Evolutionary conservation across 768 basidiomycete genomes (phyloP).

Genomic region (Pleurotus sapidus): DNA sequence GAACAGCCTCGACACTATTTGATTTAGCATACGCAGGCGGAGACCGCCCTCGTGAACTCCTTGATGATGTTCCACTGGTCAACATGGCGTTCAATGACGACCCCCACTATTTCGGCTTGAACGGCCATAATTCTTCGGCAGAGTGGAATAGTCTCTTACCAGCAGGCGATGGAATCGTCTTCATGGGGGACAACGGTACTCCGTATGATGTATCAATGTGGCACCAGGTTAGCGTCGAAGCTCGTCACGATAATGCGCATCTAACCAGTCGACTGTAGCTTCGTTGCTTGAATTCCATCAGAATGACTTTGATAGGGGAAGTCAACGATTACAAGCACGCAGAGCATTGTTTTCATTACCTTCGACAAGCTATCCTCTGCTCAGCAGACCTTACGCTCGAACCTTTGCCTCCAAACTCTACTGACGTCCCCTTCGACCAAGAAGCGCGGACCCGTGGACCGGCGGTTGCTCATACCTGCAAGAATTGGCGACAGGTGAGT

Average conservation of each 20-base stretch:
- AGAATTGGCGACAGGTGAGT: conserved; percentile 8
- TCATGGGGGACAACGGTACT: conserved; percentile 28
- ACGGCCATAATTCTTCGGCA: conserved; percentile 1
- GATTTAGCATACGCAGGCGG: conserved; percentile 8
- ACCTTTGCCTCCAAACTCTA: conserved; percentile 18
- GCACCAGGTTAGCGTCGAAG: conserved; percentile 22
- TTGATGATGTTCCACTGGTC: conserved; percentile 8
- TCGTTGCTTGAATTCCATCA: conserved; percentile 33
- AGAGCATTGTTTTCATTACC: conserved; percentile 35
- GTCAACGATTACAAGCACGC: conserved; percentile 22
- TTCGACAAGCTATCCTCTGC: conserved; percentile 34
- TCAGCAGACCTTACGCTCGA: conserved; percentile 36
- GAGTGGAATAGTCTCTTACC: conserved; percentile 13
- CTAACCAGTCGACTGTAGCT: conserved; percentile 6
- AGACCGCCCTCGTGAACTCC: conserved; percentile 14
- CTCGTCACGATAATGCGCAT: too few relatives aligned
- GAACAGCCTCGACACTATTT: neutral
- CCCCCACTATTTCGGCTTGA: conserved; percentile 9
- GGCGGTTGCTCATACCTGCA: conserved; percentile 8
- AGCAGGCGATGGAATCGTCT: conserved; percentile 28
- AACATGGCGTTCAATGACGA: conserved; percentile 14
- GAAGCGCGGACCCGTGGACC: neutral
- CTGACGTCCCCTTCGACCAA: conserved; percentile 7
- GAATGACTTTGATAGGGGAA: conserved; percentile 20
- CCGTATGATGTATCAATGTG: conserved; percentile 32